Evolutionary conservation across 2,329 filamentous ascomycete genomes (phyloP), one percentile per base, ranked within the genome.

Genomic region (Orbilia oligospora): DNA sequence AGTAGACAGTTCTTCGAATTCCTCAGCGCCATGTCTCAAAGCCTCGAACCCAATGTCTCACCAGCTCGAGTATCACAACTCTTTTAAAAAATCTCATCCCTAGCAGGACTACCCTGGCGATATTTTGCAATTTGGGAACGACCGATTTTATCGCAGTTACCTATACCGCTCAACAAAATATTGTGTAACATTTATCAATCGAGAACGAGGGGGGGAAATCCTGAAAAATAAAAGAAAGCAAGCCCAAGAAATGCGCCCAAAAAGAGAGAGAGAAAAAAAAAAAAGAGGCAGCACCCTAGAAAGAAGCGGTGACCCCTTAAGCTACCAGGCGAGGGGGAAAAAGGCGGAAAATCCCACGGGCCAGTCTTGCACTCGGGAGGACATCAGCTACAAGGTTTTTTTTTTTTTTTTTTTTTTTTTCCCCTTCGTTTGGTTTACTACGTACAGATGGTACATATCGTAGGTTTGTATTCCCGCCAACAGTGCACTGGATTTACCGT

Each of bases 351-450:
- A 44, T 38, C 46, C 24, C 30, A 46, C 33, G 36, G 14, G 24
- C 27, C 55, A 41, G 44, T 58, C 38, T 58, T 58, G 53, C 53
- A 38, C 53, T 51, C 58, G 44, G 72, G 51, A 49, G 30, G 18
- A 76, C 55, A 69, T 76, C 48, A 70, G 72, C 49, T 71, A 71
- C 72, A 71, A 71, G 65, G 49, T 70, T 70, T 68, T 75, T 67
- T 58, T 69, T 64, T 63, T 63, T 63, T 46, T 63, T 63, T 63
- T 64, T 64, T 49, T 36, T 49, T 18, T 22, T 64, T 48, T n/a
- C n/a, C n/a, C n/a, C n/a, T n/a, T n/a, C n/a, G 58, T 64, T 44
- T 64, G 36, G n/a, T n/a, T n/a, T n/a, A n/a, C n/a, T n/a, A n/a
- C n/a, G n/a, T n/a, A n/a, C 24, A 64, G 24, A 71, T 24, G n/a